These are phyloP conservation scores for Pichia sp. DNA, from an alignment of 1,139 yeast genomes.

Conservation along the genomic window DNA sequence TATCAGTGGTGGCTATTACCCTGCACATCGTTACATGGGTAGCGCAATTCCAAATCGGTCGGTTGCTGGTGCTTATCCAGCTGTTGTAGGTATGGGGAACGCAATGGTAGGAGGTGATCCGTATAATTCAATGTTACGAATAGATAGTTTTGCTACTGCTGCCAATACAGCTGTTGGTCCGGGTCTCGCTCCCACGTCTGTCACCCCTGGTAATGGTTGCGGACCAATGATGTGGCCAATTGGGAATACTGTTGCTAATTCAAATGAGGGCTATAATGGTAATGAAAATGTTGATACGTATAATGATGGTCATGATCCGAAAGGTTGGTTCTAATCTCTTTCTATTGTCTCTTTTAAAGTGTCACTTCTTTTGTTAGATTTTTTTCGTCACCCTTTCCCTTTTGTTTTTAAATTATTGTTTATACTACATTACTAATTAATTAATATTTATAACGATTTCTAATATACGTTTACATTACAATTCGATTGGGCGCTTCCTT, in stretches of 20 bases:
- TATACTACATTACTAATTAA: neutral
- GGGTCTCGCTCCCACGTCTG: neutral
- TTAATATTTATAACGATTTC: neutral
- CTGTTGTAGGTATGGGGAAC: neutral
- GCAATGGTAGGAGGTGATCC: neutral
- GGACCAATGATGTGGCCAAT: neutral
- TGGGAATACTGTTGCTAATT: neutral
- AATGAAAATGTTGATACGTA: constrained; percentile 1
- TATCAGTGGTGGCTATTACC: neutral
- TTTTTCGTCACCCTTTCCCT: neutral
- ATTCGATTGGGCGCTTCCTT: neutral
- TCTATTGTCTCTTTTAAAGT: neutral
- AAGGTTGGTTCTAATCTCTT: neutral
- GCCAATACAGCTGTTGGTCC: neutral
- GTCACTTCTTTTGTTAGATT: neutral
- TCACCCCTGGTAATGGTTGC: neutral
- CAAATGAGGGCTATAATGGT: neutral
- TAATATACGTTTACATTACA: neutral
- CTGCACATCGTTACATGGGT: neutral
- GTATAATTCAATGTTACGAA: neutral
- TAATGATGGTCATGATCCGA: neutral
- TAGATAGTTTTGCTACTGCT: neutral
- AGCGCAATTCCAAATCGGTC: neutral
- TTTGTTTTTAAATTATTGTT: neutral
- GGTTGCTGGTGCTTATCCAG: neutral